Evolutionary conservation across 371 early-diverging fungal species (phyloP), one percentile per base, ranked within the genome.

Genomic region (Rhizopus stolonifer): DNA sequence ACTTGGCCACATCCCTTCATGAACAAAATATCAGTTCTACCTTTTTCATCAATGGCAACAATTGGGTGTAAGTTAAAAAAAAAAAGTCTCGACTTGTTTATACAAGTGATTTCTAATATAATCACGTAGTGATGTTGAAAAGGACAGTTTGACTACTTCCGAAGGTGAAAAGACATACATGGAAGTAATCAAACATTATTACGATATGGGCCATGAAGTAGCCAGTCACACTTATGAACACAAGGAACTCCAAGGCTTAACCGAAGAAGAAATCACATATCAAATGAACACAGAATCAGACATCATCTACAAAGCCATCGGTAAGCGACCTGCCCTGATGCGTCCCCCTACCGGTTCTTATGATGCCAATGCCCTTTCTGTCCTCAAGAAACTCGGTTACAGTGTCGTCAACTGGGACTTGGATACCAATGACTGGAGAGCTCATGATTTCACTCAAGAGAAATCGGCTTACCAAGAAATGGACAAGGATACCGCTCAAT

Each of bases 321-420:
- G 53, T 17, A 42, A 44, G 25, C 49, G 48, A 42, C 58, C 58
- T 38, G 46, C 58, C 10, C 44, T 49, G 33, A 63, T 70, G 60
- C 63, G 70, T 52, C 74, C 81, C 46, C 81, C 81, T 24, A 64
- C 67, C 49, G 81, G 81, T 54, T 58, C 52, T 21, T 72, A 68
- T 26, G 57, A 56, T 13, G 65, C 49, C 3, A 29, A 47, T 9
- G 58, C 71, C 49, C 60, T 69, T 17, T 49, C 61, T 36, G 59
- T 61, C 17, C 59, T 80, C 46, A 65, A 49, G 36, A 54, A 64
- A 3, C 45, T 77, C 40, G 74, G 74, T 19, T 70, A 72, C 52
- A 66, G 55, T 22, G 65, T 80, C 34, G 64, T 76, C 33, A 62
- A 69, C 56, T 80, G 81, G 81, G 71, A 74, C 48, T 63, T 77